Evolutionary conservation across 2,329 filamentous ascomycete genomes (phyloP), one percentile per base, ranked within the genome.

Genomic region (Monilinia aucupariae): DNA sequence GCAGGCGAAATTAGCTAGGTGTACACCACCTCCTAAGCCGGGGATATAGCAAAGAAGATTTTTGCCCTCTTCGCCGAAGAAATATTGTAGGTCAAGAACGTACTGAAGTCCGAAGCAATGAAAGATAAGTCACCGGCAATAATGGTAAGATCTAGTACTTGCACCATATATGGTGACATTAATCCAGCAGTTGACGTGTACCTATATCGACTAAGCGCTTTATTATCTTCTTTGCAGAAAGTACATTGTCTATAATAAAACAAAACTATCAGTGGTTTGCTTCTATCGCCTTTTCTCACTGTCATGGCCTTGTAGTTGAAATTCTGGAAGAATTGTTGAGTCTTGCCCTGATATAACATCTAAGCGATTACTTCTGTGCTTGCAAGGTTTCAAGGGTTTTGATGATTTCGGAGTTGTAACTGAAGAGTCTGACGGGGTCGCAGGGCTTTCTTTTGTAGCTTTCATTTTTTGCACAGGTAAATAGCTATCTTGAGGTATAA

Each of bases 51-150:
- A 88, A 1, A 89, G 74, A 13, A 90, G 76, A 64, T 85, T 80
- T 0, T 80, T 69, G 4, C 85, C 85, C 1, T 85, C 79, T 55
- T 81, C 70, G 30, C 79, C 80, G 75, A 78, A 34, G 67, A 67
- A 72, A 65, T 82, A 82, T 7, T 77, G 79, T 73, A 84, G 76
- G 0, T 88, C 85, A 20, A 87, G 75, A 2, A 83, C 82, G 71
- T 89, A 89, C 73, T 88, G 90, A 22, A 89, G 80, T 20, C 83
- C 84, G 67, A 87, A 83, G 68, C 89, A 90, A 72, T 89, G 90
- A 67, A 89, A 82, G 0, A 86, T 22, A 85, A 74, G 0, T 83
- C 83, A 13, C 82, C 82, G 2, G 84, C 83, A 13, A 86, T 78
- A 48, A 89, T 86, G 0, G 86, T 89, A 1, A 83, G 76, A 71